Percentiles rank a stretch among this genome's conserved stretches.
Conservation (phyloP, 495 filamentous ascomycete genomes). For the Halenospora varia region DNA sequence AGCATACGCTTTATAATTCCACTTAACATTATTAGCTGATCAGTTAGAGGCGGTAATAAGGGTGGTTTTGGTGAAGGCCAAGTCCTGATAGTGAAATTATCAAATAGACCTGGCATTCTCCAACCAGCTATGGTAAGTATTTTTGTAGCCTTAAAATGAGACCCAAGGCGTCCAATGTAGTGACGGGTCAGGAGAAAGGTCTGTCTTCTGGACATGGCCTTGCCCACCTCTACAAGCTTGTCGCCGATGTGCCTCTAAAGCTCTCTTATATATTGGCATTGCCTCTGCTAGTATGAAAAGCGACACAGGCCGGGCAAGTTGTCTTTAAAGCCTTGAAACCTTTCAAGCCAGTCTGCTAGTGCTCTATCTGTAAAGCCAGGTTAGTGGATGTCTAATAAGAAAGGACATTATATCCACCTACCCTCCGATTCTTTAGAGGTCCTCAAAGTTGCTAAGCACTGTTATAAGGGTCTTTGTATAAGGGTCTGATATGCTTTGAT, state of each 20-base stretch:
- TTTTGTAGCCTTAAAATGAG: constrained; percentile 18
- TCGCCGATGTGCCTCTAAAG: constrained; percentile 9
- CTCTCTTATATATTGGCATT: constrained; percentile 3
- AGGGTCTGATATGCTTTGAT: constrained; percentile 15
- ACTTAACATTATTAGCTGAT: constrained; percentile 9
- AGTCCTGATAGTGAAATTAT: constrained; percentile 11
- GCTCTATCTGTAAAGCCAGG: constrained; percentile 6
- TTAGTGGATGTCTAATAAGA: constrained; percentile 3
- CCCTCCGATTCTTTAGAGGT: constrained; percentile 2
- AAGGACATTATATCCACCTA: background rate
- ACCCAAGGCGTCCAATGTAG: constrained; percentile 18
- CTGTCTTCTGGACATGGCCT: constrained; percentile 6
- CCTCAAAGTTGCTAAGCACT: constrained; percentile 11
- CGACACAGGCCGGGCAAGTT: constrained; percentile 8
- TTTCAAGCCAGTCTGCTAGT: constrained; percentile 9
- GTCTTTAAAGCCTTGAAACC: constrained; percentile 8
- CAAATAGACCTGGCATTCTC: constrained; percentile 14
- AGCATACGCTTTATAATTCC: constrained; percentile 18
- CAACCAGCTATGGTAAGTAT: constrained; percentile 7
- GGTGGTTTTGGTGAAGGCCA: constrained; percentile 5
- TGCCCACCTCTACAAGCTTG: background rate
- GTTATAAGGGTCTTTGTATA: constrained; percentile 1
- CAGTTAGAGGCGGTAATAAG: constrained; percentile 9
- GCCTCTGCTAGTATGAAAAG: constrained; percentile 14
- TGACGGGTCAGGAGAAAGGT: too few relatives aligned